Evolutionary conservation across 345 rosid species (phyloP), one percentile per base, ranked within the genome.

Genomic region (Arabidopsis suecica): DNA sequence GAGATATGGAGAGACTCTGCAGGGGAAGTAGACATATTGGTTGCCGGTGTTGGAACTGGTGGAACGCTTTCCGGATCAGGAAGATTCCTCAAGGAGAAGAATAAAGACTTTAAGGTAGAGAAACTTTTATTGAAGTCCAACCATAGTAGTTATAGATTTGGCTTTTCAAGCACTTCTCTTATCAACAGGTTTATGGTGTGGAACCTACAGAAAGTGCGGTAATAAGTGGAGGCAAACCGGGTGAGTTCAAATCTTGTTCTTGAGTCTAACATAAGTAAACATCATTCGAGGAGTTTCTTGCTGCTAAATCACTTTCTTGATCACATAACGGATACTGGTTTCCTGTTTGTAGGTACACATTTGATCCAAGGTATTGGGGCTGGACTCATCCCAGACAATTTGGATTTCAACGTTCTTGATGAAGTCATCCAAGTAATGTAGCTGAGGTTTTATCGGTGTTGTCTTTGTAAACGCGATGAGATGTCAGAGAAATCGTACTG

Each of bases 1-100:
- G 95, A 89, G 82, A 86, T 87, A 76, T 89, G 95, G 95, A 82
- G 64, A 51, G 91, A 78, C 72, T 81, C 88, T 0, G 85, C 61
- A 36, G 93, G 85, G 51, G 68, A 85, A 78, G 84, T 86, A 62
- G 88, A 88, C 74, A 80, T 65, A 7, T 65, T 88, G 61, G 82
- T 90, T 0, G 61, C 85, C 0, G 91, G 87, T 50, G 77, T 86
- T 62, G 92, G 96, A 10, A 89, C 90, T 34, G 90, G 90, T 34
- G 96, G 96, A 33, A 88, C 90, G 0, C 60, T 85, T 50, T 78
- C 84, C 2, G 93, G 91, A 11, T 66, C 80, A 30, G 93, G 93
- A 22, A 82, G 67, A 13, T 82, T 78, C 60, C 84, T 78, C 23
- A 84, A 82, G 62, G 85, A 84, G 68, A 84, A 75, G 61, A 82